phyloP scores from a whole-genome alignment of 2,329 filamentous ascomycete genomes.

The Sclerotinia nivalis region DNA sequence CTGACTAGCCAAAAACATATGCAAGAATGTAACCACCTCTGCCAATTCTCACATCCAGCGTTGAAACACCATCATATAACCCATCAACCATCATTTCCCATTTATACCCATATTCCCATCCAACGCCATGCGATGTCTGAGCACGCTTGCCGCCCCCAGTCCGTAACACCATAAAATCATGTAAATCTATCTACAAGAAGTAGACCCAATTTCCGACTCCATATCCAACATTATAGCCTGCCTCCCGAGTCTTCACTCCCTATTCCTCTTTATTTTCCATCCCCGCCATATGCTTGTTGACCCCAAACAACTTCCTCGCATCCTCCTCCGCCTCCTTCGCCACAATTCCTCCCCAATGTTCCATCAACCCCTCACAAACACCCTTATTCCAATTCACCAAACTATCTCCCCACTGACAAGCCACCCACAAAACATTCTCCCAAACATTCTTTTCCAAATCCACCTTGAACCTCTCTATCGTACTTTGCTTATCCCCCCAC shows the following conservation, averaged over 20 bases:
- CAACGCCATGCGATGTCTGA: background rate
- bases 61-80: background rate
- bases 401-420: constrained; percentile 4
- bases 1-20: too few species aligned
- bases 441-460: constrained; percentile 22
- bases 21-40: too few species aligned
- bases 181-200: background rate
- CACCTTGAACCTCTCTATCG: background rate
- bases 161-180: background rate
- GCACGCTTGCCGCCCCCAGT: background rate
- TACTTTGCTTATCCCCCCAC: constrained; percentile 16
- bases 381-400: constrained; percentile 4
- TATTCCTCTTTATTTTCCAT: background rate
- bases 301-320: background rate
- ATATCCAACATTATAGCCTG: background rate
- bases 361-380: constrained; percentile 14
- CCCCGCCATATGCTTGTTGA: background rate
- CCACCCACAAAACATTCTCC: constrained; percentile 22
- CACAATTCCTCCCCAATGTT: constrained; percentile 4
- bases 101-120: background rate
- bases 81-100: background rate
- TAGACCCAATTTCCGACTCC: background rate
- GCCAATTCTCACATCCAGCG: too few species aligned
- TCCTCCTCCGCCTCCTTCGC: background rate
- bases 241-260: too few species aligned